Evolutionary conservation across 78 protist species (phyloP), one percentile per base, ranked within the genome.

Genomic region (Polysphondylium violaceum): DNA sequence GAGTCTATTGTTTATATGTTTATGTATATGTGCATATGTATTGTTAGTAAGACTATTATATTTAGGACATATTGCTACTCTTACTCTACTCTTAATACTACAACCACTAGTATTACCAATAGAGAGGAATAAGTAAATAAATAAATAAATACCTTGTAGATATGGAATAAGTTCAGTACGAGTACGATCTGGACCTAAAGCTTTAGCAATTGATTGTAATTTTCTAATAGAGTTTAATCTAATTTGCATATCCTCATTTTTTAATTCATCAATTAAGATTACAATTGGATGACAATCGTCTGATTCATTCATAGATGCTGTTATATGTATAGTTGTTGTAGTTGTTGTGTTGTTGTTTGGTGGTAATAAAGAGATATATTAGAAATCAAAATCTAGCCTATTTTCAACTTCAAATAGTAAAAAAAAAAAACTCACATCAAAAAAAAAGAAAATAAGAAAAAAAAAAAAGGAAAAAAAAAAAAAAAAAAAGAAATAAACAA

Each of bases 161-260:
- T 95, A 98, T 8, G 99, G 99, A 9, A 98, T 81, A 29, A 98
- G 93, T 79, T 98, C 99, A 16, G 41, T 8, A 21, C 98, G 94
- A 0, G 99, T 97, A 40, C 99, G 92, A 55, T 98, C 98, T 35
- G 93, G 91, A 29, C 99, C 99, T 1, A 98, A 94, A 2, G 99
- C 99, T 1, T 87, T 60, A 3, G 99, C 98, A 68, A 98, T 98
- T 31, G 98, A 94, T 33, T 90, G 59, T 12, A 98, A 76, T 31
- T 97, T 95, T 29, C 94, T 76, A 12, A 98, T 83, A 19, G 99
- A 68, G 35, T 97, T 96, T 11, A 98, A 78, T 33, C 99, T 94
- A 35, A 94, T 67, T 51, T 97, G 99, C 2, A 95, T 68, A 76
- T 98, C 99, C 5, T 98, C 99, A 85, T 95, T 89, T 64, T 95